Conservation (phyloP, 1,284 basidiomycete genomes). For the Irpex lacteus region DNA sequence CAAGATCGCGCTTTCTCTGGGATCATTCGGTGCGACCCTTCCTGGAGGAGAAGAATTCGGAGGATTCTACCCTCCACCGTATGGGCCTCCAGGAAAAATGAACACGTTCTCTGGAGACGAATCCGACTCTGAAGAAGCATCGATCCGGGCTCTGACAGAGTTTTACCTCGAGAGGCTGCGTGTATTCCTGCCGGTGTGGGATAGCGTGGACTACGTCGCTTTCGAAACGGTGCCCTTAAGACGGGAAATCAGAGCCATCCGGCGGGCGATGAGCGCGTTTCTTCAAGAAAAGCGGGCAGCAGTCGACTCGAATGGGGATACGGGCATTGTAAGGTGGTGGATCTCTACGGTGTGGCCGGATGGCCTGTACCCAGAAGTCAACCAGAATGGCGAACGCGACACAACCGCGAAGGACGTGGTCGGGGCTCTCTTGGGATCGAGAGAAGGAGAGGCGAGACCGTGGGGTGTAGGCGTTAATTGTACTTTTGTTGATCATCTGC, state of each 20-base stretch:
- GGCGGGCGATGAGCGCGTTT: constrained; percentile 54
- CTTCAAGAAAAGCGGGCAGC: constrained; percentile 21
- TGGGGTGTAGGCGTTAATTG: constrained; percentile 73
- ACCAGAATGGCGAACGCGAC: neutral
- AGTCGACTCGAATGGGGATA: neutral
- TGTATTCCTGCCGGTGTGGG: constrained; percentile 58
- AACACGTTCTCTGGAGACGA: constrained; percentile 42
- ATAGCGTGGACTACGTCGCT: constrained; percentile 58
- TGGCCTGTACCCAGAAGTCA: constrained; percentile 45
- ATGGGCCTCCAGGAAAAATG: constrained; percentile 48
- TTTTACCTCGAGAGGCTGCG: constrained; percentile 70
- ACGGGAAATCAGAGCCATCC: constrained; percentile 65
- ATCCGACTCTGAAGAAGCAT: constrained; percentile 27
- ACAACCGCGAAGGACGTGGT: constrained; percentile 35
- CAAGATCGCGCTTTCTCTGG: constrained; percentile 66
- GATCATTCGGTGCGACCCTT: constrained; percentile 72
- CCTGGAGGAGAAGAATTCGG: constrained; percentile 70
- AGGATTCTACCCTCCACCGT: constrained; percentile 75
- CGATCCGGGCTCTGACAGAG: constrained; percentile 51
- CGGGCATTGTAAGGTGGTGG: constrained; percentile 68
- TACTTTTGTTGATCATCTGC: constrained; percentile 43
- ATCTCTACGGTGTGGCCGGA: constrained; percentile 68
- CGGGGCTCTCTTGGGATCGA: constrained; percentile 25
- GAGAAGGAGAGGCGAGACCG: constrained; percentile 15
- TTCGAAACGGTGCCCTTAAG: constrained; percentile 80